Base-by-base conservation (phyloP, 441 rosid species). In the Arabidopsis hybrid region DNA sequence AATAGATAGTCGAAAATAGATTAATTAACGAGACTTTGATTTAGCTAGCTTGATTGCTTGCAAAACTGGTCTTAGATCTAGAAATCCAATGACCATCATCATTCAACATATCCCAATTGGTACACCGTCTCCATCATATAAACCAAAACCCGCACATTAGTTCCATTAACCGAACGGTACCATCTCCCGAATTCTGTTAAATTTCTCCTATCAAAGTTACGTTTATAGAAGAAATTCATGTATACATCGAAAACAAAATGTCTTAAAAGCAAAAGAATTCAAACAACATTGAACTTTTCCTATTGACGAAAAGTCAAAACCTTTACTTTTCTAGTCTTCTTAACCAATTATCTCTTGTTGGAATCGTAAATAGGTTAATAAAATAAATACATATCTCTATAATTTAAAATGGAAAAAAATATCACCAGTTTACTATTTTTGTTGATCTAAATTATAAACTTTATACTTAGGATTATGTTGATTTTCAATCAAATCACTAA, bases 71-170 rank as follows among this genome's bases (percentile, higher is more conserved):
- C 26, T 45, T 26, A 39, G n/a, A 17, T 34, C 9, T 57, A 56
- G 34, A 32, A 42, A 53, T 52, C 47, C 7, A 51, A 31, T n/a
- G 69, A 18, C 69, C 62, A 61, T 62, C 69, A 17, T 53, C 55
- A 62, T 42, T 53, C 40, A 50, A 31, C n/a, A 55, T 52, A 56
- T 53, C 38, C 49, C 26, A 38, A 57, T 13, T 39, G 72, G 66
- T 50, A 39, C 18, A 60, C 60, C 29, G 39, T 74, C 78, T 60
- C 62, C 62, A 51, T 67, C 67, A 40, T 5, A 45, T 6, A 8
- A 49, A 58, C 1, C 52, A 17, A 32, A 66, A 59, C 72, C 55
- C 26, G 10, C 59, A 14, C 11, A 21, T 46, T 29, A 18, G 4
- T 38, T 14, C 9, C 31, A 11, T 60, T 50, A 52, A 46, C 65